These are phyloP conservation scores for Beauveria sp. DNA, from an alignment of 2,329 filamentous ascomycete genomes.

Conservation along the genomic window DNA sequence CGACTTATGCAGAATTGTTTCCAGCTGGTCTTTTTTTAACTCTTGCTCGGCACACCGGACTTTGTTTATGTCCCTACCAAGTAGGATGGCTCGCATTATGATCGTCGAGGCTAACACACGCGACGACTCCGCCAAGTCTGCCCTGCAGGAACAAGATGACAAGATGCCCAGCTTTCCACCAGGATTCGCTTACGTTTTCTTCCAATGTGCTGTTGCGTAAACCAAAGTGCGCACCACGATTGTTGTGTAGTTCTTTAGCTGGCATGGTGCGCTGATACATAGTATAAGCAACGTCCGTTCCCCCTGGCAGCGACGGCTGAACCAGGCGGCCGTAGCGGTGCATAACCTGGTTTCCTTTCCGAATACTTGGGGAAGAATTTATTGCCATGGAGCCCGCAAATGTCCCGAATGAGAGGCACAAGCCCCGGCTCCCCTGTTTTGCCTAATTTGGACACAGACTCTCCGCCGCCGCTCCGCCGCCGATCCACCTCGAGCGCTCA, in stretches of 20 bases:
- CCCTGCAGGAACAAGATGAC: too few species aligned
- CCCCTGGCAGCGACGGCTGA: background rate
- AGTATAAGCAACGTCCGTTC: background rate
- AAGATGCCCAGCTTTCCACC: too few species aligned
- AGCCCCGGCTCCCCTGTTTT: background rate
- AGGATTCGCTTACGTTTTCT: fast-evolving
- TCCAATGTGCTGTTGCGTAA: too few species aligned
- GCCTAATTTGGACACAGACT: background rate
- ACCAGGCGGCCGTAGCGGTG: background rate
- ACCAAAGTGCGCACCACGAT: too few species aligned
- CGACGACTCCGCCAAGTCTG: background rate
- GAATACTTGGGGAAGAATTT: background rate
- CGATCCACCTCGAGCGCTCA: constrained; percentile 3
- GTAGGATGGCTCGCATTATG: background rate
- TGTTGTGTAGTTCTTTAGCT: too few species aligned
- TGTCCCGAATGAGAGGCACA: too few species aligned
- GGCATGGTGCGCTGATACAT: background rate
- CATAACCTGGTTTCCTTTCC: background rate
- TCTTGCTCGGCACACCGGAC: too few species aligned
- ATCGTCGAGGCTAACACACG: background rate
- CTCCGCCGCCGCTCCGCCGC: background rate
- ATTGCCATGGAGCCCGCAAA: too few species aligned
- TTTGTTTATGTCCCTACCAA: too few species aligned
- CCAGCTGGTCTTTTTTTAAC: background rate
- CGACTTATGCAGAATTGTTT: background rate